Percentiles rank a stretch among this genome's conserved stretches.
Conservation (phyloP, 2,329 filamentous ascomycete species). For the Fusarium sp. region DNA sequence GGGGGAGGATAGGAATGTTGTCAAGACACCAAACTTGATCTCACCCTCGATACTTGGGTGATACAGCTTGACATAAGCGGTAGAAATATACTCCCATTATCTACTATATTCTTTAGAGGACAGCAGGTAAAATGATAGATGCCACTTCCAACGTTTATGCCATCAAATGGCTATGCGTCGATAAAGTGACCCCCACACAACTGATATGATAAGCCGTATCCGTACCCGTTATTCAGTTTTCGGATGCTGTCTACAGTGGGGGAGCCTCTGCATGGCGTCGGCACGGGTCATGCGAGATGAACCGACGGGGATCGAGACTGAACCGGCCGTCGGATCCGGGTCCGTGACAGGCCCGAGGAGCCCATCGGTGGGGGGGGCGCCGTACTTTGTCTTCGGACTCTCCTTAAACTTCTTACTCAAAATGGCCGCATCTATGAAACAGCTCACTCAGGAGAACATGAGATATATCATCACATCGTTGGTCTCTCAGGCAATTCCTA, state of each 20-base stretch:
- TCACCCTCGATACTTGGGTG: not conserved
- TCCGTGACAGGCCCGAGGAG: not conserved
- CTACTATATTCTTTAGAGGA: not conserved
- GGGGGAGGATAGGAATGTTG: not conserved
- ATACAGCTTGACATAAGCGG: not conserved
- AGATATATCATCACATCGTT: not conserved
- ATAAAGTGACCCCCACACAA: not conserved
- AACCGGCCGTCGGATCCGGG: not conserved
- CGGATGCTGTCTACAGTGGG: not conserved
- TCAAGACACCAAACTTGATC: not conserved
- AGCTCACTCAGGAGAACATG: not conserved
- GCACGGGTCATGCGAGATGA: slow-evolving; percentile 12
- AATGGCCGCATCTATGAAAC: not conserved
- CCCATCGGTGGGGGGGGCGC: not conserved
- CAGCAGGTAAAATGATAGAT: not conserved
- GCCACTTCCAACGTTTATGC: not conserved
- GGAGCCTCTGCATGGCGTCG: slow-evolving; percentile 4
- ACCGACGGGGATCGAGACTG: slow-evolving; percentile 8
- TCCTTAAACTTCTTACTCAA: not conserved
- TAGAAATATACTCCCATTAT: fast-evolving
- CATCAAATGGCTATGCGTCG: not conserved
- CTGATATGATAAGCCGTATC: not conserved
- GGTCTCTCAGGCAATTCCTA: not conserved
- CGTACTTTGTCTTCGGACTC: not conserved
- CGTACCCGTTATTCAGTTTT: not conserved